Base-by-base conservation (phyloP, 352 stramenopile species). In the Globisporangium middletonii region DNA sequence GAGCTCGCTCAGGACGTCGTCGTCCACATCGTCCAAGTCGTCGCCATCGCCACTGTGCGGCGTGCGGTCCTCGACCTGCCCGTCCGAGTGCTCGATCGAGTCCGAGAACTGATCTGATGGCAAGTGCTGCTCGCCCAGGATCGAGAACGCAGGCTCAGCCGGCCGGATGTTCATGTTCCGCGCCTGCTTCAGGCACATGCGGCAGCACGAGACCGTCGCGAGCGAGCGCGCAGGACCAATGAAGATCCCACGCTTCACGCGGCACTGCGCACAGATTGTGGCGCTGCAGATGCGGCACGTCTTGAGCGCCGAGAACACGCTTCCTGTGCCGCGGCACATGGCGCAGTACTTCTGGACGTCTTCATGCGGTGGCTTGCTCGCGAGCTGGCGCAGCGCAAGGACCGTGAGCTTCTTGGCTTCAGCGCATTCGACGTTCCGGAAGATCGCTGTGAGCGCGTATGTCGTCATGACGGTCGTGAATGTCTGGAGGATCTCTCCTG, bases 381-480 rank as follows among this genome's bases (percentile, higher is more conserved):
- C 3, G 2, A n/a, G 44, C 33, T 50, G 41, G 33, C 43, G 50
- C 23, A 58, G 57, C 13, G 73, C 57, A 9, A 86, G 46, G 18
- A 81, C 56, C 48, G 73, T 86, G 19, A 85, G 57, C 51, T 79
- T 83, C 66, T 85, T 85, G 52, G 75, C 75, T 37, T 83, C 68
- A 0, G 75, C 72, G 26, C 71, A 82, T 3, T 59, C 53, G 8
- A 83, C 74, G 4, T 63, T 72, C 41, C 64, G 64, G 54, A 83
- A 67, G 47, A 80, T 79, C 41, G 44, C 41, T 0, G 38, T 57
- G 41, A 63, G 43, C 57, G 55, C 50, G 18, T 69, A 67, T n/a
- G 66, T 61, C 3, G 68, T 75, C 42, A 60, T 63, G 27, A 69
- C 45, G n/a, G 70, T 56, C 7, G 62, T 60, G 7, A 71, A 50